A percentile compares a stretch with the other conserved stretches of the same genome.
These are phyloP conservation scores for Syzygium aromaticum DNA, from an alignment of 345 rosid species.

Conservation along the genomic window DNA sequence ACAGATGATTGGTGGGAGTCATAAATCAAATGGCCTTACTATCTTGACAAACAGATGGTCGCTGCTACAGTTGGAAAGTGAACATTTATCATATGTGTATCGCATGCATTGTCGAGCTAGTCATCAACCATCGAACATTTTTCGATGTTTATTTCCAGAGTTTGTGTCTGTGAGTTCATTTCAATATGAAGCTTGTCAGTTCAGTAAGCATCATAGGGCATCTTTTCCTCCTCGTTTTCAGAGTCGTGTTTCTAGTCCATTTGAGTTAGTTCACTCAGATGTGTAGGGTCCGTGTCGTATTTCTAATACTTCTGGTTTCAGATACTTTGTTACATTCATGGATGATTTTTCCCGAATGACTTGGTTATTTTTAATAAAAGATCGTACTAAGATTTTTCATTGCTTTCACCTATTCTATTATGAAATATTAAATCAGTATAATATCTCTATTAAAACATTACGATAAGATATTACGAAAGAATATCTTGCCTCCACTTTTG, in stretches of 20 bases:
- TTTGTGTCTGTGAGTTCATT: neutral
- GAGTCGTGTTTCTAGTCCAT: neutral
- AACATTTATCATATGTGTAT: neutral
- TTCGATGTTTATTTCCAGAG: neutral
- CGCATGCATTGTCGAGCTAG: accelerated
- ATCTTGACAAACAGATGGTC: neutral
- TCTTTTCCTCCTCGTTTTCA: neutral
- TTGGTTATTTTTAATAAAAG: neutral
- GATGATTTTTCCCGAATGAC: neutral
- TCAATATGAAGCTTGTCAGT: neutral
- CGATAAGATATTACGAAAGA: too few species aligned
- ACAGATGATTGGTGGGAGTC: accelerated
- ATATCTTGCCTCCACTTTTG: too few species aligned
- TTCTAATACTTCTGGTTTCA: accelerated
- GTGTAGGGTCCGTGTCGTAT: neutral
- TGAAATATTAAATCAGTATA: too few species aligned
- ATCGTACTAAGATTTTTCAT: neutral
- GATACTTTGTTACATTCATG: neutral
- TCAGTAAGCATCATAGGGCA: neutral
- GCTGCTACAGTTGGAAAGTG: accelerated
- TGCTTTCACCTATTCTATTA: too few species aligned
- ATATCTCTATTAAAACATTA: too few species aligned
- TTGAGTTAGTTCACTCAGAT: neutral
- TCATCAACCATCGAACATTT: accelerated
- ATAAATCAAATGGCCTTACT: neutral